Evolutionary conservation across 306 rosid species (phyloP), one percentile per base, ranked within the genome.

Genomic region (Trifolium dubium): DNA sequence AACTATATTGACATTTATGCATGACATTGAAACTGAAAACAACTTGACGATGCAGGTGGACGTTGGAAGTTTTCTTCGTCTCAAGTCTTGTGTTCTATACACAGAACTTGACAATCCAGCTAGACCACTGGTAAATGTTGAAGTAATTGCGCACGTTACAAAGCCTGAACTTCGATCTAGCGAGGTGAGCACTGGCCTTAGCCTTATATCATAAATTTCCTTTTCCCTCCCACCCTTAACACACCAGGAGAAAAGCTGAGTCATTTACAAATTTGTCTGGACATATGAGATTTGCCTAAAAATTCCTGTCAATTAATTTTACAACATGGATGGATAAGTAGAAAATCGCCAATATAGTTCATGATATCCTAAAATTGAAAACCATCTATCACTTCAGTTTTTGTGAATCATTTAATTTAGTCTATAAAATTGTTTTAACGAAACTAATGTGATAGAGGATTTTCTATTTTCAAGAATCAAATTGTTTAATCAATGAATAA

Each of bases 91-190:
- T 79, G 90, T 92, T 72, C 85, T 89, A 69, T 89, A 85, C 86
- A 92, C 98, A 5, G 89, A 92, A 77, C 90, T 79, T 69, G 88
- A 85, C 56, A 82, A 85, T 49, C 79, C 78, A 28, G 63, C 77
- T 44, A 83, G 78, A 56, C 92, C 93, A 47, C 83, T 90, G 63
- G 86, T 92, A 77, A 89, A 92, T 61, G 88, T 88, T 74, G 97
- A 92, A 84, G 96, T 89, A 71, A 71, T 85, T 73, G 97, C 96
- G 58, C 97, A 92, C 41, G 97, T 92, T 69, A 89, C 92, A 34
- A 86, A 84, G 83, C 97, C 97, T 35, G 93, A 92, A 89, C 80
- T 82, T 49, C 85, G 96, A 69, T 79, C 92, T 72, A 89, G 90
- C 66, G 97, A 92, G 96, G 97, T 92, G 72, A 77, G 78, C 35